Base-by-base conservation (phyloP, 1,139 yeast species). In the Yamadazyma mexicana region DNA sequence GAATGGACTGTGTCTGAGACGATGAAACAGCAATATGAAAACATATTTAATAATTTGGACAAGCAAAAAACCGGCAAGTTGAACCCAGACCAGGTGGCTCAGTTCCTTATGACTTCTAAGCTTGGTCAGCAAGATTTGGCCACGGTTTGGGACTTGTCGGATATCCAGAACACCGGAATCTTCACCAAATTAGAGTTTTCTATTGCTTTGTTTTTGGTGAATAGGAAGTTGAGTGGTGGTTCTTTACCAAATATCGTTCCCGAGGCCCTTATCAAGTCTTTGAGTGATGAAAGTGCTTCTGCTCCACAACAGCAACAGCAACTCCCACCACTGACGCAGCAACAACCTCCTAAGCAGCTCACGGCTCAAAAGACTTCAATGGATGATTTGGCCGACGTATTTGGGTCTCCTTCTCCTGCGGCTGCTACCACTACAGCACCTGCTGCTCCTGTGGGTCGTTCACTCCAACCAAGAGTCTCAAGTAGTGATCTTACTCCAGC, bases 121-220 rank as follows among this genome's bases (percentile, higher is more conserved):
- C 75, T 94, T 44, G 75, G 82, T 34, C 96, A 91, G 55, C 94
- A 87, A 42, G 83, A 80, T 28, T 73, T 94, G 50, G 98, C 98
- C 1, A 70, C 80, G 23, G 81, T 94, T 33, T 94, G 99, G 99
- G 98, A 92, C 61, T 73, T 92, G 54, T 81, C 98, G 5, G 98
- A 94, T 61, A 76, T 89, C 45, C 87, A 87, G 52, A 88, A 89
- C 61, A 80, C 89, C 33, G 98, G 97, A 26, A 76, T 77, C 37
- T 87, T 94, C 55, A 75, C 87, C 31, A 82, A 77, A 55, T 69
- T 79, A 46, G 98, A 92, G 60, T 92, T 94, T 62, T 81, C 95
- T 2, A 85, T 92, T 56, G 98, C 98, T 11, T 85, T 92, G 85
- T 92, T 84, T 58, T 75, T 92, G 52, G 94, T 92, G 10, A 95